Evolutionary conservation across 768 basidiomycete species (phyloP), one percentile per base, ranked within the genome.

Genomic region (Psilocybe cyanescens): DNA sequence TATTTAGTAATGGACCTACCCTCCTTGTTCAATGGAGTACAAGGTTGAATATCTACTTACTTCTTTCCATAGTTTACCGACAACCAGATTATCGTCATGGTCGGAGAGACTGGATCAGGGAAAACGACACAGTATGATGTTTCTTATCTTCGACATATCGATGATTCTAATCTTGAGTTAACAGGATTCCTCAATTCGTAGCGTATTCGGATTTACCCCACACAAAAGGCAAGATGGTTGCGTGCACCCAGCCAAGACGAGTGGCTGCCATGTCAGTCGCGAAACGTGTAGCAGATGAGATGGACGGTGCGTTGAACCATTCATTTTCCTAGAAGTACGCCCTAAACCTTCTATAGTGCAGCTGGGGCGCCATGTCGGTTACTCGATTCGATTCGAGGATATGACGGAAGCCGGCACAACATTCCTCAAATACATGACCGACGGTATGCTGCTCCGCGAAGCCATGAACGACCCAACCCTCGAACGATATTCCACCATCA

Each of bases 401-500:
- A 91, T 95, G 92, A 91, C 97, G 46, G 85, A 93, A 67, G 79
- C 86, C 0, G 91, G 92, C 0, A 91, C 90, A 33, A 99, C 97
- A 0, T 97, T 99, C 76, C 82, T 99, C 65, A 98, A 97, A 74
- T 99, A 99, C 79, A 97, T 99, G 96, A 99, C 97, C 14, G 97
- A 99, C 68, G 97, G 97, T 85, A 97, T 98, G 95, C 88, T 94
- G 58, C 86, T 97, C n/a, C 89, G 95, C 17, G 95, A 97, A 78
- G 95, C 95, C 4, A 99, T 98, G 96, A 94, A 96, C 75, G 97
- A 99, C 75, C 91, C 94, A 8, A 83, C 86, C 17, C 85, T 99
- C 41, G 80, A 83, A 29, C 87, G 95, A 3, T 99, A 99, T 74
- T 97, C 94, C 17, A 98, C 97, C 19, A 95, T 99, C 76, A 99